phyloP scores from a whole-genome alignment of 2,329 filamentous ascomycete species.

The Magnaporthiopsis poae region DNA sequence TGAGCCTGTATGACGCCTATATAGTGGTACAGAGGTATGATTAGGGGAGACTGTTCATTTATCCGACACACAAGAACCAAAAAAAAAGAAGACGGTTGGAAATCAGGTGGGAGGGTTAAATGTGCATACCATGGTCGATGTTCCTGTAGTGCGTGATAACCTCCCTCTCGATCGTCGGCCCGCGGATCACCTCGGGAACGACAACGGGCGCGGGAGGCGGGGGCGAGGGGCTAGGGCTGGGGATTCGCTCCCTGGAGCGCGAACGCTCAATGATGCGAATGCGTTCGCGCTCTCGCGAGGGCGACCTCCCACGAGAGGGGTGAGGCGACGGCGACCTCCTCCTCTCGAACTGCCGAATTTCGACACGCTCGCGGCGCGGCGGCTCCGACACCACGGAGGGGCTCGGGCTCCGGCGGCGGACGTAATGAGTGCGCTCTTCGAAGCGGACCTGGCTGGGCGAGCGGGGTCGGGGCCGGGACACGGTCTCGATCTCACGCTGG shows the following conservation, averaged over 20 bases:
- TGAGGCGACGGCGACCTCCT: constrained; percentile 30
- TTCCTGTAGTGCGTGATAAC: constrained; percentile 82
- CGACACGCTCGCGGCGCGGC: constrained; percentile 20
- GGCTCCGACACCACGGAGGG: constrained; percentile 17
- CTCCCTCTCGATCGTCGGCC: constrained; percentile 75
- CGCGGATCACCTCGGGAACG: constrained; percentile 58
- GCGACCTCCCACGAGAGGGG: constrained; percentile 20
- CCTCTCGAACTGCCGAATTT: constrained; percentile 23
- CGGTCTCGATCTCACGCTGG: constrained; percentile 44
- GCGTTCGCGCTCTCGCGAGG: constrained; percentile 32
- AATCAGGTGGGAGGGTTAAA: too few relatives aligned
- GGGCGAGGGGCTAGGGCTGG: constrained; percentile 37
- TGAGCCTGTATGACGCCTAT: constrained; percentile 36
- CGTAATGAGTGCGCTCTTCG: constrained; percentile 26
- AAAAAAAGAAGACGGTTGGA: too few relatives aligned
- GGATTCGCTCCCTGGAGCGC: constrained; percentile 32
- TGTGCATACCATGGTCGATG: constrained; percentile 67
- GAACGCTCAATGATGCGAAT: constrained; percentile 43
- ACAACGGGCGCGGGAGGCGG: constrained; percentile 47
- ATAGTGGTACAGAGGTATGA: background rate
- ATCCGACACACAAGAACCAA: background rate
- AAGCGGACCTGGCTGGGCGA: constrained; percentile 30
- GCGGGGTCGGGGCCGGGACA: constrained; percentile 36
- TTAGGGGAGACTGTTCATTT: background rate
- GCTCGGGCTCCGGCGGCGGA: constrained; percentile 34